phyloP scores from a whole-genome alignment of 2,329 filamentous ascomycete genomes.

The Fusarium tupiense region DNA sequence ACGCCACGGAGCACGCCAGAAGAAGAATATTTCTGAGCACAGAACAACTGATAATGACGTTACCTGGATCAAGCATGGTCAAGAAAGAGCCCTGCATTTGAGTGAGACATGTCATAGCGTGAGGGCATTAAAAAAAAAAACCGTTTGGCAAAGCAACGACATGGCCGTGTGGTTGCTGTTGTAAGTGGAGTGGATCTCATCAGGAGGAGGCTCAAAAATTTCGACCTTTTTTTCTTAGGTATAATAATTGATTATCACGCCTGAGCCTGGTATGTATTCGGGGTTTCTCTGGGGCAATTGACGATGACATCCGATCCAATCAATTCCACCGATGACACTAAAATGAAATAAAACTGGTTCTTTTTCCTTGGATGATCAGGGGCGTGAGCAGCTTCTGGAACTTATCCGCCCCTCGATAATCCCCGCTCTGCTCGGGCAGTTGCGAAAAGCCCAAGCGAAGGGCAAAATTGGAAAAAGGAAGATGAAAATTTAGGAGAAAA shows the following conservation, averaged over 20 bases:
- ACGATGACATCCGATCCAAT: conserved; percentile 17
- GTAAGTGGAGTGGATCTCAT: conserved; percentile 11
- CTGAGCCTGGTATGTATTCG: background rate
- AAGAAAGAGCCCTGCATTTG: conserved; percentile 15
- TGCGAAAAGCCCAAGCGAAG: conserved; percentile 14
- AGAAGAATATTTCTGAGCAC: background rate
- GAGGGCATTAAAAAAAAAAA: background rate
- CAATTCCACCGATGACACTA: background rate
- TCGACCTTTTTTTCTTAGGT: background rate
- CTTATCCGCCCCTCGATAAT: conserved; percentile 8
- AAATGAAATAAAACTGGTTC: background rate
- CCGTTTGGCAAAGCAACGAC: conserved; percentile 16
- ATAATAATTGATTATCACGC: background rate
- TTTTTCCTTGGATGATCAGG: conserved; percentile 4
- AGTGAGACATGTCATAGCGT: conserved; percentile 28
- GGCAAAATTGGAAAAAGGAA: background rate
- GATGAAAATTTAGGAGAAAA: conserved; percentile 18
- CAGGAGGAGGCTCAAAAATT: conserved; percentile 29
- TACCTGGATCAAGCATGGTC: background rate
- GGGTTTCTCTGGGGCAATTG: conserved; percentile 1
- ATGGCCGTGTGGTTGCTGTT: conserved; percentile 2
- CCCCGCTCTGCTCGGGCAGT: conserved; percentile 27
- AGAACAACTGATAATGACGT: conserved; percentile 1
- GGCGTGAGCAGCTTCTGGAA: conserved; percentile 34
- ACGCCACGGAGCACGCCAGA: conserved; percentile 26